Percentiles rank a stretch among this genome's conserved stretches.
Evolutionary conservation across 140 eudicot genomes (phyloP).

Genomic region (Oenanthe javanica): DNA sequence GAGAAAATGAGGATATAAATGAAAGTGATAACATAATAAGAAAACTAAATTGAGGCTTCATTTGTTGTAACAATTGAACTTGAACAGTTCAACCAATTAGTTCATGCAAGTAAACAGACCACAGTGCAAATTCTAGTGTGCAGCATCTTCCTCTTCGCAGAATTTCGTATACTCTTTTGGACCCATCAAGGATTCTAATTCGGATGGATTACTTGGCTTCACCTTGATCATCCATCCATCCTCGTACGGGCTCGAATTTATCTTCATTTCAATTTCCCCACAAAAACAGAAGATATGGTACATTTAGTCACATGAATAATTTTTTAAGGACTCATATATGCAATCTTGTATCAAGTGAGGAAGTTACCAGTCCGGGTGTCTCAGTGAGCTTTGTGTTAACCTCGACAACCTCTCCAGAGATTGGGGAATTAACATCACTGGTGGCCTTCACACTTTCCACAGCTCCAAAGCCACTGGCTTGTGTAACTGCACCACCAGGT

Average conservation of each 20-base stretch:
- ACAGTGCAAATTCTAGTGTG: slow-evolving; percentile 36
- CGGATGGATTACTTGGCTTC: slow-evolving; percentile 76
- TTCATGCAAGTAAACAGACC: not conserved
- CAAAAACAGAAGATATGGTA: not conserved
- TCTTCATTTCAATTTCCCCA: slow-evolving; percentile 29
- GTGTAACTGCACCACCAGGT: slow-evolving; percentile 35
- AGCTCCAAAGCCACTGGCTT: slow-evolving; percentile 62
- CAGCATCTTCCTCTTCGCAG: slow-evolving; percentile 95
- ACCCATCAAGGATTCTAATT: slow-evolving; percentile 71
- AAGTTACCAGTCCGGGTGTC: slow-evolving; percentile 76
- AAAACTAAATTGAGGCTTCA: not conserved
- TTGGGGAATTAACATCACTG: slow-evolving; percentile 82
- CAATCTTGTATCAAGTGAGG: not conserved
- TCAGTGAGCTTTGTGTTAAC: slow-evolving; percentile 70
- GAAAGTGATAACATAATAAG: not conserved
- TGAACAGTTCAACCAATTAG: slow-evolving; percentile 16
- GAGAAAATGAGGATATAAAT: not conserved
- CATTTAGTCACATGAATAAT: not conserved
- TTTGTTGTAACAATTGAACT: not conserved
- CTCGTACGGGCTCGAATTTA: slow-evolving; percentile 75
- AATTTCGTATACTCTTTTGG: slow-evolving; percentile 72
- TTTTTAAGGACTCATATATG: not conserved
- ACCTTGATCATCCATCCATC: slow-evolving; percentile 98
- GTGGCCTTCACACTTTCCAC: slow-evolving; percentile 99
- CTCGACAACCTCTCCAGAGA: slow-evolving; percentile 86